Evolutionary conservation across 805 yeast genomes (phyloP), one percentile per base, ranked within the genome.

Genomic region (Kodamaea fukazawae): DNA sequence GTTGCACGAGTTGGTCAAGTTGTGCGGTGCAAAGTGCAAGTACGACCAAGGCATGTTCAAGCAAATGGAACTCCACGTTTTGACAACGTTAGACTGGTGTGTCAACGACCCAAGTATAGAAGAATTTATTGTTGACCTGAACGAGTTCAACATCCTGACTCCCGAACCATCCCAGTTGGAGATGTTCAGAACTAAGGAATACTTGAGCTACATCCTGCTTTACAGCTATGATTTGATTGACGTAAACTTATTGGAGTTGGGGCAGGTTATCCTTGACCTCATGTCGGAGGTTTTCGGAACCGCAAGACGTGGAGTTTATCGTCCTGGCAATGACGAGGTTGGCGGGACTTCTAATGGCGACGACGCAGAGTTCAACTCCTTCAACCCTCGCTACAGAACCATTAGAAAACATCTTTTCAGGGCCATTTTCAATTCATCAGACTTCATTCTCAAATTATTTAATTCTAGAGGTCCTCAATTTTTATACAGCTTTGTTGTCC

Each of bases 41-140:
- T 81, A 81, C 53, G 67, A 64, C 40, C 54, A 49, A 22, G 55
- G 58, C 6, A 65, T 67, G 72, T 68, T 68, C 51, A 63, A 73
- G 38, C 90, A 84, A 60, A 86, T 84, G 91, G 95, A 85, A 60
- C 67, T 77, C 50, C 91, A 85, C 54, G 79, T 83, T 42, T 68
- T 82, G 55, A 71, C 75, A 47, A 85, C 85, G 4, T 73, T 89
- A 53, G 81, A 77, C 47, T 87, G 87, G 96, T 70, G 70, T 26
- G 65, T 87, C 38, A 75, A 75, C 34, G 86, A 80, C 47, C 87
- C 95, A 2, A 49, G 59, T 6, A 59, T 68, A 36, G 73, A 67
- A 30, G 74, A 68, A 34, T 67, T 57, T 42, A 48, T 68, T 29
- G 41, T 63, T 10, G 36, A 48, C 12, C 50, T 60, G 23, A 38